A percentile compares a stretch with the other conserved stretches of the same genome.
Conservation (phyloP, 176 grass and related monocot genomes). For the Triticum urartu region DNA sequence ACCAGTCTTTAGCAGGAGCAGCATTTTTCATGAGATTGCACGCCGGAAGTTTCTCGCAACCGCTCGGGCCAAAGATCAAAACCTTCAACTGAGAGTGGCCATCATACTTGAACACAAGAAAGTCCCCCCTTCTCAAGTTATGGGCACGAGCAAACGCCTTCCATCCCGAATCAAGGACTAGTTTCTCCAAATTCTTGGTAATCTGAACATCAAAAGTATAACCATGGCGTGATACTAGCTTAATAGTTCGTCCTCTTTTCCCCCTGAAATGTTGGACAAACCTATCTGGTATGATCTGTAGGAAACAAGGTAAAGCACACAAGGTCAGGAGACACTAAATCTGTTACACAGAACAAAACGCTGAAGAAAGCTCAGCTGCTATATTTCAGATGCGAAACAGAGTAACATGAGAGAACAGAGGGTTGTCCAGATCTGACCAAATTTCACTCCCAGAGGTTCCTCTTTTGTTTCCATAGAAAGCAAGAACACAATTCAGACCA, state of each 20-base stretch:
- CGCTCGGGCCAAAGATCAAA: conserved; percentile 33
- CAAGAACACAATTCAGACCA: too few species aligned
- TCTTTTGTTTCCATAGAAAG: too few species aligned
- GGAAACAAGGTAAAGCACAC: not conserved
- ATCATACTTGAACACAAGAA: conserved; percentile 44
- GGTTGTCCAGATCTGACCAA: too few species aligned
- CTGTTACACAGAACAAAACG: too few species aligned
- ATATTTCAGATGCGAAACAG: too few species aligned
- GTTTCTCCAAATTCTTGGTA: not conserved
- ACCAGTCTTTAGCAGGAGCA: not conserved
- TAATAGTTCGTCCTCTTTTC: conserved; percentile 11
- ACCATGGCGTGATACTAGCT: conserved; percentile 26
- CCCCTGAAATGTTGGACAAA: conserved; percentile 32
- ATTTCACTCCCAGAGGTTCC: too few species aligned
- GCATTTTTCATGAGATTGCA: not conserved
- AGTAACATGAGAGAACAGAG: too few species aligned
- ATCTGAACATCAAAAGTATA: conserved; percentile 23
- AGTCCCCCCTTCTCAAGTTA: conserved; percentile 31
- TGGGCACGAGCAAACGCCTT: conserved; percentile 38
- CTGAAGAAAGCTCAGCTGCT: too few species aligned
- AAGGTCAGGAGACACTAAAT: not conserved
- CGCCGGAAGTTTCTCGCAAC: conserved; percentile 16
- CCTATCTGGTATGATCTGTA: conserved; percentile 41
- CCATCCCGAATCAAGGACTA: conserved; percentile 31
- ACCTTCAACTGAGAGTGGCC: conserved; percentile 33